A percentile compares a stretch with the other conserved stretches of the same genome.
Evolutionary conservation across 345 rosid genomes (phyloP).

Genomic region (Hibiscus syriacus): DNA sequence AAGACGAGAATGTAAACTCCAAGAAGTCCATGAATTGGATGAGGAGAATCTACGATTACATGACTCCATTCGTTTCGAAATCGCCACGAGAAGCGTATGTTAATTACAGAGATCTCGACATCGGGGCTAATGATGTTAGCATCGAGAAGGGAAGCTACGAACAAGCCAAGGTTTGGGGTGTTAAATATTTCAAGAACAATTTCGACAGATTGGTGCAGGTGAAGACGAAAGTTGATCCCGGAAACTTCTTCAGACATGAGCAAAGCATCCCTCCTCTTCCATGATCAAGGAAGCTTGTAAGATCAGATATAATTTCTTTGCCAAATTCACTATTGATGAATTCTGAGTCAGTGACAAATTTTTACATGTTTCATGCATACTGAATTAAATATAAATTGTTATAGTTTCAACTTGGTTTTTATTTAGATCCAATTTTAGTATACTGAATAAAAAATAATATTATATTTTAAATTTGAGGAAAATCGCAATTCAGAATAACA

Average conservation of each 20-base stretch:
- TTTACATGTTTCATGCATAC: no score
- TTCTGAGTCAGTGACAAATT: no score
- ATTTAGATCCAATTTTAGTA: no score
- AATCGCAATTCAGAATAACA: no score
- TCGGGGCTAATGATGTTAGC: background rate
- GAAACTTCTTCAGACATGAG: background rate
- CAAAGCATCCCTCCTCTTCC: background rate
- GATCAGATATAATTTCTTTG: no score
- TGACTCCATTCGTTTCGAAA: constrained; percentile 38
- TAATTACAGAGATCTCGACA: background rate
- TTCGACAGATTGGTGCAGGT: background rate
- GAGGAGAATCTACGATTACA: constrained; percentile 31
- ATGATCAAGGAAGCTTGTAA: no score
- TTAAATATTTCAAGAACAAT: background rate
- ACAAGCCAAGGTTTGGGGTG: background rate
- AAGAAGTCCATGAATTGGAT: constrained; percentile 20
- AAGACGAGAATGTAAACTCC: background rate
- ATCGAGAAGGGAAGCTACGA: background rate
- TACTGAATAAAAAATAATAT: no score
- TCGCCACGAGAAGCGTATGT: background rate
- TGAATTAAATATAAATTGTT: no score
- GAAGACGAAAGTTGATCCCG: background rate
- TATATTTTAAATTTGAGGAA: no score
- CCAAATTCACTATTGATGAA: no score
- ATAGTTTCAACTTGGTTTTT: no score